Base-by-base conservation (phyloP, 2,329 filamentous ascomycete species). In the Fusarium ramigenum region DNA sequence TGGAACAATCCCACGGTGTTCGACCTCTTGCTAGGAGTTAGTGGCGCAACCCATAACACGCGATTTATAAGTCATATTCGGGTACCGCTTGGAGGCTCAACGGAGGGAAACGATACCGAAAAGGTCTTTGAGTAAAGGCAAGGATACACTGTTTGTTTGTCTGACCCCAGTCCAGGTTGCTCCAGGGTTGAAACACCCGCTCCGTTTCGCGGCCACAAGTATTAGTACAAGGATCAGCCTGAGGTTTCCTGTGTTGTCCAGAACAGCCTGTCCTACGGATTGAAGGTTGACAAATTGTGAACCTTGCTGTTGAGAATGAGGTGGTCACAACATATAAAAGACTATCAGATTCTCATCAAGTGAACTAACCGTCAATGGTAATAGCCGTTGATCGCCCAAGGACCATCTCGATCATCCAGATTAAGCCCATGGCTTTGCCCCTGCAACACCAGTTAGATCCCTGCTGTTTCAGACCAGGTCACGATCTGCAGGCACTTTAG, bases 171-270 rank as follows among this genome's bases (percentile, higher is more conserved):
- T 46, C 49, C 28, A 60, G 42, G 72, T 67, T 60, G 37, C 50
- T 60, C 25, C 61, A 60, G 61, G 44, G 42, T 75, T 75, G 73
- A 76, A 77, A 77, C 75, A 67, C 61, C 74, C 54, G 62, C 66
- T 46, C 58, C 52, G 62, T 77, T 73, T 73, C 61, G 57, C 44
- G 44, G 47, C 46, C 39, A 58, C 32, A 64, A 43, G 34, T 52
- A 58, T 50, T 50, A 21, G 60, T 47, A 66, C 66, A 57, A 63
- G 63, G 46, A 64, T 69, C 43, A 72, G 30, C 63, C 57, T 72
- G 59, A 60, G 43, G 40, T 54, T 54, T 37, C 54, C 50, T 50
- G 28, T 34, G 30, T 50, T 34, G 37, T 28, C 53, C 16, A 53
- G 34, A 23, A 54, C 30, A 56, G 21, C 25, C 21, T 34, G 32